These are phyloP conservation scores for Cercospora sojina DNA, from an alignment of 2,329 filamentous ascomycete genomes.

Conservation along the genomic window DNA sequence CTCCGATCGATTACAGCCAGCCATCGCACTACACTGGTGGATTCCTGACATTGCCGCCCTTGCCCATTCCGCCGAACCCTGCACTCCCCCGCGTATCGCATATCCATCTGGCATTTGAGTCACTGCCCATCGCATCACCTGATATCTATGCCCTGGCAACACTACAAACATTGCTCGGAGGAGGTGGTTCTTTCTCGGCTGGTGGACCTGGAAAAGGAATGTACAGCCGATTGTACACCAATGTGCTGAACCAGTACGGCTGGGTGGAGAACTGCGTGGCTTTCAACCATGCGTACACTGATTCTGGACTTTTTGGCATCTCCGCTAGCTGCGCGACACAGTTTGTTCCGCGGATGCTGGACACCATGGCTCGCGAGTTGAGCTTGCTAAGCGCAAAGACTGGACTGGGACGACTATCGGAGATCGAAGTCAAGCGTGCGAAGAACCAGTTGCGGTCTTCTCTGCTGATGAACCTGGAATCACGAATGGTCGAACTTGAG, in stretches of 20 bases:
- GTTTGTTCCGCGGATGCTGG: constrained; percentile 78
- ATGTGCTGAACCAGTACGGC: constrained; percentile 93
- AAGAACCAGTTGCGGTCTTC: constrained; percentile 94
- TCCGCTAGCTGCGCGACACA: constrained; percentile 79
- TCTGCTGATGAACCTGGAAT: constrained; percentile 96
- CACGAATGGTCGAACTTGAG: constrained; percentile 94
- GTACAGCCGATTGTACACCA: constrained; percentile 97
- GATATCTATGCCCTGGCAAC: constrained; percentile 97
- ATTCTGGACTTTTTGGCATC: constrained; percentile 93
- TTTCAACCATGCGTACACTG: constrained; percentile 97
- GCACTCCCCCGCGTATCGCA: constrained; percentile 80
- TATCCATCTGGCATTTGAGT: constrained; percentile 94
- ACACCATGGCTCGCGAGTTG: constrained; percentile 92
- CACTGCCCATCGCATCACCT: constrained; percentile 80
- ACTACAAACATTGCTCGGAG: constrained; percentile 90
- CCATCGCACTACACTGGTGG: constrained; percentile 89
- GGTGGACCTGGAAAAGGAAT: constrained; percentile 97
- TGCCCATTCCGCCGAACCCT: constrained; percentile 75
- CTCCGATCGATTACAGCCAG: constrained; percentile 56
- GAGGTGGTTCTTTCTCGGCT: constrained; percentile 93
- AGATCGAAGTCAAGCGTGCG: constrained; percentile 79
- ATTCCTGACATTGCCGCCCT: constrained; percentile 79
- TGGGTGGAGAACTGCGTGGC: constrained; percentile 96
- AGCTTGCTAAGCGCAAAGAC: constrained; percentile 72
- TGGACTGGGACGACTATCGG: constrained; percentile 70